A percentile compares a stretch with the other conserved stretches of the same genome.
These are phyloP conservation scores for Capsaspora owczarzaki DNA, from an alignment of 78 protist genomes.

Conservation along the genomic window DNA sequence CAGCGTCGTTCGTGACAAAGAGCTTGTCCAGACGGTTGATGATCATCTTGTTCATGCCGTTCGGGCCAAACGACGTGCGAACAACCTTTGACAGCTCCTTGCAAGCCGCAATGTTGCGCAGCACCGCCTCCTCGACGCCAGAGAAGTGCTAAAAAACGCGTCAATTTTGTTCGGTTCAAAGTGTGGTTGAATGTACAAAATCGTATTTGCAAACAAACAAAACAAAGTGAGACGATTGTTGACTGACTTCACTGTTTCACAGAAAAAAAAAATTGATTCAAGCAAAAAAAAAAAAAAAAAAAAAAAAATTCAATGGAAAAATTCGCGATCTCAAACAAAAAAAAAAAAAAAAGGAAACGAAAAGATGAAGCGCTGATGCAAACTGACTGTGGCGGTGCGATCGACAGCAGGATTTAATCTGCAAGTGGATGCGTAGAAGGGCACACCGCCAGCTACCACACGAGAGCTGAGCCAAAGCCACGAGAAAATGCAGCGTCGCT, in stretches of 20 bases:
- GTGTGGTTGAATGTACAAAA: neutral
- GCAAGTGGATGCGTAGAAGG: no score
- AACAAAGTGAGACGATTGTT: neutral
- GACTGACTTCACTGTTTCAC: neutral
- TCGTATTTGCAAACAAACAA: neutral
- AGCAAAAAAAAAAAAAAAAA: neutral
- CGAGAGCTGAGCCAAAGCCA: no score
- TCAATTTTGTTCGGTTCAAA: conserved; percentile 22
- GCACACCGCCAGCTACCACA: no score
- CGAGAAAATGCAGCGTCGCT: no score
- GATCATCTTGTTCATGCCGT: conserved; percentile 97
- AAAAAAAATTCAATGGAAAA: neutral
- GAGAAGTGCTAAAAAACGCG: conserved; percentile 35
- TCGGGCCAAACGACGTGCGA: conserved; percentile 96
- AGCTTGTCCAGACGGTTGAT: conserved; percentile 94
- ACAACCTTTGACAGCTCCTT: conserved; percentile 79
- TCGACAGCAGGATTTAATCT: no score
- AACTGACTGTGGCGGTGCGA: no score
- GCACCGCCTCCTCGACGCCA: conserved; percentile 90
- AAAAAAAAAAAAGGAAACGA: no score
- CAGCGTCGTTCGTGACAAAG: conserved; percentile 97
- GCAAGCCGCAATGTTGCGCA: conserved; percentile 89
- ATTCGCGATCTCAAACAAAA: neutral
- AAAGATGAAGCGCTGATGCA: no score
- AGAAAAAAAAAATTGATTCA: neutral